A percentile compares a stretch with the other conserved stretches of the same genome.
phyloP scores from a whole-genome alignment of 768 basidiomycete genomes.

The Psilocybe azurescens region DNA sequence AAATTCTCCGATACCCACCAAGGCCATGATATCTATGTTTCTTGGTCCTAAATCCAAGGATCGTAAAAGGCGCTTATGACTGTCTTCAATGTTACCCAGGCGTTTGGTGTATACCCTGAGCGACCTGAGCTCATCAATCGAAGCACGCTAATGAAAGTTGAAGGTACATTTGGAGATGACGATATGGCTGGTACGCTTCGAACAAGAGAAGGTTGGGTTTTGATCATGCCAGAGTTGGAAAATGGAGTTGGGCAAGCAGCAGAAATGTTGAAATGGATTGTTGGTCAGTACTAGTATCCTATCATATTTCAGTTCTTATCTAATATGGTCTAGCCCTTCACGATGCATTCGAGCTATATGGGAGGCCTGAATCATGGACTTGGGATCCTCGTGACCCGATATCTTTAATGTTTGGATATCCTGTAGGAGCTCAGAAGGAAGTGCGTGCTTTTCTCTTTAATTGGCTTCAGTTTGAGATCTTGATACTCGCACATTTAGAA shows the following conservation, averaged over 20 bases:
- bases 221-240: slow-evolving; percentile 90
- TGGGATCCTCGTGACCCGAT: slow-evolving; percentile 87
- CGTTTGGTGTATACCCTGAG: slow-evolving; percentile 95
- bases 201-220: slow-evolving; percentile 80
- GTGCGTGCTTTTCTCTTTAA: slow-evolving; percentile 49
- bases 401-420: slow-evolving; percentile 95
- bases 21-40: slow-evolving; percentile 61
- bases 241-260: slow-evolving; percentile 62
- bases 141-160: slow-evolving; percentile 92
- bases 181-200: slow-evolving; percentile 69
- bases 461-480: background rate
- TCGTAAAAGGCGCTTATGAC: slow-evolving; percentile 75
- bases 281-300: slow-evolving; percentile 58
- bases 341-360: slow-evolving; percentile 88
- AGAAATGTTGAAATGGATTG: slow-evolving; percentile 92
- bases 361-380: slow-evolving; percentile 82
- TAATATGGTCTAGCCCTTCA: slow-evolving; percentile 62
- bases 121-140: slow-evolving; percentile 88
- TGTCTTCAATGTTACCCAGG: slow-evolving; percentile 74
- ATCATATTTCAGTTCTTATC: slow-evolving; percentile 14
- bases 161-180: slow-evolving; percentile 84
- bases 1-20: slow-evolving; percentile 31
- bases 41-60: slow-evolving; percentile 73
- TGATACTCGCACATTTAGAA: slow-evolving; percentile 48
- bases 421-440: slow-evolving; percentile 82